Conservation (phyloP, 768 basidiomycete genomes). For the Mrakia blollopis region DNA sequence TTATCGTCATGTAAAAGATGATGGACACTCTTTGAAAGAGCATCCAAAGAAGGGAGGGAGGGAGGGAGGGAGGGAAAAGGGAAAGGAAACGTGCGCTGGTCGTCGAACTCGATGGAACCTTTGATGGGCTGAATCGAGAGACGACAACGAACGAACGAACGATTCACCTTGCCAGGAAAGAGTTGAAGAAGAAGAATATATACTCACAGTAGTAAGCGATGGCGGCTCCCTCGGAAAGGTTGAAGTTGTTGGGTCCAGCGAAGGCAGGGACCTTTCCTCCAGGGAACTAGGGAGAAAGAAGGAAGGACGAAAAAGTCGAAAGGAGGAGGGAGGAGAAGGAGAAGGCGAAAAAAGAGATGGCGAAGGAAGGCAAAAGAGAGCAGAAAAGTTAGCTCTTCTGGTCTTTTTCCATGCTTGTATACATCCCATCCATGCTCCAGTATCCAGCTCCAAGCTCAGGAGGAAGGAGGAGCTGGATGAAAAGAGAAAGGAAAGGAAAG, state of each 20-base stretch:
- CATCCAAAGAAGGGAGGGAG: conserved; percentile 11
- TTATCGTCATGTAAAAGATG: conserved; percentile 47
- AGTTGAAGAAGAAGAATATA: conserved; percentile 1
- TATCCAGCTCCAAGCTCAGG: neutral
- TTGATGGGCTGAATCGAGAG: neutral
- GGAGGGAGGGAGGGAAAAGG: conserved; percentile 1
- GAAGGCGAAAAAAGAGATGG: neutral
- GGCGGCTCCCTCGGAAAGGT: conserved; percentile 67
- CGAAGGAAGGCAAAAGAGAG: neutral
- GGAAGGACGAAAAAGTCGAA: neutral
- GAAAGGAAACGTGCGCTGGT: conserved; percentile 3
- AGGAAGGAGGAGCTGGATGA: neutral
- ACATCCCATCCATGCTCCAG: neutral
- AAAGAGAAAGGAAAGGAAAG: neutral
- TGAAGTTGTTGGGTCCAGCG: conserved; percentile 64
- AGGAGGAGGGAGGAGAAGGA: neutral
- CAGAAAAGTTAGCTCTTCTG: neutral
- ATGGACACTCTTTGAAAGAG: neutral
- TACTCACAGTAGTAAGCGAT: conserved; percentile 86
- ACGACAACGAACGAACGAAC: neutral
- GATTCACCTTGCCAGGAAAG: no score
- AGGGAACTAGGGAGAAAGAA: conserved; percentile 47
- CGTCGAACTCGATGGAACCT: neutral
- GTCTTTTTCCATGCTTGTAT: neutral
- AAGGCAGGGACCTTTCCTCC: conserved; percentile 79